These are phyloP conservation scores for Abrus pulchellus DNA, from an alignment of 306 rosid species.

Conservation along the genomic window DNA sequence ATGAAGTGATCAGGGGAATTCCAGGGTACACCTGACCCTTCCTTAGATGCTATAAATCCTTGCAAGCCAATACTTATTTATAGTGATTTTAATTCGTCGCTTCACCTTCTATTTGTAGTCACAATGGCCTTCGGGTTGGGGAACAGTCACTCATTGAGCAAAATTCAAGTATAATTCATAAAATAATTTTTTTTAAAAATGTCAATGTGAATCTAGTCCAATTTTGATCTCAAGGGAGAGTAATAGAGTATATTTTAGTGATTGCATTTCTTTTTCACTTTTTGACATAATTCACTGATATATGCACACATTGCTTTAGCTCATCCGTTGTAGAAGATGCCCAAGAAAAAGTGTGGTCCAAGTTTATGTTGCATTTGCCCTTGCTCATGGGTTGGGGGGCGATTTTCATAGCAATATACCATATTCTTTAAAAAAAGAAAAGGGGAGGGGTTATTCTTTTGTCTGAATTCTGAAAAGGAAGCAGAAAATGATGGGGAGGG, in stretches of 20 bases:
- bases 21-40: constrained; percentile 6
- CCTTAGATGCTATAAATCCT: background rate
- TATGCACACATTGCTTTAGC: background rate
- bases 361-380: constrained; percentile 25
- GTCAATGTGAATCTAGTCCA: constrained; percentile 12
- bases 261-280: background rate
- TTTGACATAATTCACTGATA: constrained; percentile 5
- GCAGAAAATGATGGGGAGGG: background rate
- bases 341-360: background rate
- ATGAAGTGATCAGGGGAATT: constrained; percentile 25
- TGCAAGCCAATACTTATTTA: background rate
- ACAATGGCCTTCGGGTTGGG: background rate
- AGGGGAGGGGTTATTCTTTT: constrained; percentile 12
- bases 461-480: constrained; percentile 4
- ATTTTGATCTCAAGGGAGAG: background rate
- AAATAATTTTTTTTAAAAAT: no score
- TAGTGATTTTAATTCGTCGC: background rate
- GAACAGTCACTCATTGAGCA: constrained; percentile 2
- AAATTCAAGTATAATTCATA: background rate
- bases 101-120: background rate
- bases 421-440: background rate
- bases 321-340: constrained; percentile 1
- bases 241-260: background rate
- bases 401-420: background rate
- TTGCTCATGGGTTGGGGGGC: background rate